phyloP scores from a whole-genome alignment of 2,329 filamentous ascomycete genomes.

The Parafenestella ontariensis region DNA sequence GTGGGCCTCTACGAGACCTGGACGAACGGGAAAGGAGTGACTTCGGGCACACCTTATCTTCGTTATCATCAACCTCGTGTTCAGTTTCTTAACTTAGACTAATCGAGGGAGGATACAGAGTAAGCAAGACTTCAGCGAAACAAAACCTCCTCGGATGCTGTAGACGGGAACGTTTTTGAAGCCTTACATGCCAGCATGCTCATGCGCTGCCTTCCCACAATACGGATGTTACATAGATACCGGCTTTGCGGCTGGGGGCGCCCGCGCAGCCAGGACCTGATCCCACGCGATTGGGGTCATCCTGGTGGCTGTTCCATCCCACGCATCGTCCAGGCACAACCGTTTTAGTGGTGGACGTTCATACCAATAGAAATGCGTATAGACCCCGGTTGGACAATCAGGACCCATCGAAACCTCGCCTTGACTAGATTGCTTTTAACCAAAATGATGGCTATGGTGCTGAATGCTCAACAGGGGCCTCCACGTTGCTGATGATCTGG shows the following conservation, averaged over 20 bases:
- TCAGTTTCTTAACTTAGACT: neutral
- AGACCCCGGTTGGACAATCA: neutral
- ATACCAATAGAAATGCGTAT: conserved; percentile 4
- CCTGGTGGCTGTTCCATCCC: conserved; percentile 9
- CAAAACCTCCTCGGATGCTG: neutral
- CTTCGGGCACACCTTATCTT: neutral
- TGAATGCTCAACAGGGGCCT: neutral
- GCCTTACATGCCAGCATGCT: neutral
- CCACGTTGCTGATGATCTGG: conserved; percentile 2
- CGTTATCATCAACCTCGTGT: neutral
- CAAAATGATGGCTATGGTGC: conserved; percentile 3
- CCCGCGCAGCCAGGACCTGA: neutral
- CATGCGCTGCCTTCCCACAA: neutral
- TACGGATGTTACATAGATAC: conserved; percentile 1
- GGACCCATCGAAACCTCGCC: neutral
- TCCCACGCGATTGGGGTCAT: conserved; percentile 2
- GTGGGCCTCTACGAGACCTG: neutral
- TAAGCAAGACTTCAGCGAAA: neutral
- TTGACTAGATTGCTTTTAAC: neutral
- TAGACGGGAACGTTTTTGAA: neutral
- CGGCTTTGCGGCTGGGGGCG: conserved; percentile 8
- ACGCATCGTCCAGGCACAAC: conserved; percentile 4
- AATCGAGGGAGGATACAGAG: neutral
- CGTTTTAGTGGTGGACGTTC: neutral
- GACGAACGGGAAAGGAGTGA: neutral